phyloP scores from a whole-genome alignment of 352 stramenopile genomes.

The Blastocystis sp. region DNA sequence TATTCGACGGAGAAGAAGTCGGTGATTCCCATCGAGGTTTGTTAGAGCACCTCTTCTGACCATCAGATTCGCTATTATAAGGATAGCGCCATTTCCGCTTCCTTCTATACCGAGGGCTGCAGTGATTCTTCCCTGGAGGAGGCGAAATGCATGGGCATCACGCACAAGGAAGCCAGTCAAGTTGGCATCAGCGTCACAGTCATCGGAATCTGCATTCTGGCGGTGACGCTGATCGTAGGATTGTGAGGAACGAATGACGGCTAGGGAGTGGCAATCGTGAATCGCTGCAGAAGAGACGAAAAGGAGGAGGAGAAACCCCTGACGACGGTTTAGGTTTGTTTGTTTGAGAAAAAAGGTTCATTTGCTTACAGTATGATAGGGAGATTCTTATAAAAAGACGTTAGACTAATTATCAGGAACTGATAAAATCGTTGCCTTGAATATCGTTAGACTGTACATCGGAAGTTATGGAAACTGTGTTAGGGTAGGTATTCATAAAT shows the following conservation, averaged over 20 bases:
- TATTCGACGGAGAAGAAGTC: not conserved
- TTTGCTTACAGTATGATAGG: no score
- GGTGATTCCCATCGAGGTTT: not conserved
- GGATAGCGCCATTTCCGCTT: slow-evolving; percentile 7
- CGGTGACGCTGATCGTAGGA: not conserved
- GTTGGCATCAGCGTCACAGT: not conserved
- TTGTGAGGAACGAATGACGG: not conserved
- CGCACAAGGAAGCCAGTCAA: slow-evolving; percentile 16
- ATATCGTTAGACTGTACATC: no score
- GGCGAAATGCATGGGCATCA: slow-evolving; percentile 32
- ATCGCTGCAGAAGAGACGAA: not conserved
- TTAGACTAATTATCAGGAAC: no score
- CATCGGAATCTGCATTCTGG: not conserved
- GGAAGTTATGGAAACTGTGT: no score
- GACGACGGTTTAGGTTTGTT: not conserved
- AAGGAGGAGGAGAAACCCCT: not conserved
- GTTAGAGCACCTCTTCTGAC: not conserved
- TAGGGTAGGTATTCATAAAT: no score
- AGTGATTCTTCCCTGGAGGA: not conserved
- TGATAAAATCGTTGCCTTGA: no score
- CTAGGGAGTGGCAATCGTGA: not conserved
- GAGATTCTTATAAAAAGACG: no score
- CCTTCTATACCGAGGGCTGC: not conserved
- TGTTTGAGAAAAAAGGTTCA: no score
- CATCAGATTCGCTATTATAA: slow-evolving; percentile 18